These are phyloP conservation scores for Ogataea dorogensis DNA, from an alignment of 805 yeast genomes.

Conservation along the genomic window DNA sequence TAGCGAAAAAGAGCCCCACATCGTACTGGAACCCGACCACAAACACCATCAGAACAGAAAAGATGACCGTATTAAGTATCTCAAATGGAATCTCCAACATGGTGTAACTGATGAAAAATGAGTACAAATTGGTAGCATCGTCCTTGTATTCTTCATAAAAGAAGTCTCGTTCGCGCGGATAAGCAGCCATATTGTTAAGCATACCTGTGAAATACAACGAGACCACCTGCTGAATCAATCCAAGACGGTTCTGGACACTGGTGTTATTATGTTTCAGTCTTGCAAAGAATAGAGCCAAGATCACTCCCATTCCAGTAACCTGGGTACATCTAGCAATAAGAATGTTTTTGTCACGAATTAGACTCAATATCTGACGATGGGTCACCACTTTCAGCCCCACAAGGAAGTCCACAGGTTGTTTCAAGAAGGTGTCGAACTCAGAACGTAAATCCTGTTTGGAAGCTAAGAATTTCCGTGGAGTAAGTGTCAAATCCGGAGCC, in stretches of 20 bases:
- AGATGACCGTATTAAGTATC: constrained; percentile 53
- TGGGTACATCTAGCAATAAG: constrained; percentile 65
- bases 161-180: constrained; percentile 68
- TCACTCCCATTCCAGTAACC: constrained; percentile 58
- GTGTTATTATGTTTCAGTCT: constrained; percentile 47
- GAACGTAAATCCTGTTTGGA: constrained; percentile 17
- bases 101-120: constrained; percentile 62
- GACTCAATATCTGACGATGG: constrained; percentile 41
- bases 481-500: background rate
- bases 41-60: constrained; percentile 61
- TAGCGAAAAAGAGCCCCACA: constrained; percentile 62
- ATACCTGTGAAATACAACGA: constrained; percentile 77
- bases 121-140: constrained; percentile 60
- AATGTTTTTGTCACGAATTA: constrained; percentile 54
- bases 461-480: constrained; percentile 9
- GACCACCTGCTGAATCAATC: constrained; percentile 70
- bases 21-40: constrained; percentile 73
- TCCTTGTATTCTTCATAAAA: constrained; percentile 81
- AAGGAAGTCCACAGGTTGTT: constrained; percentile 33
- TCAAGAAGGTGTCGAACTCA: constrained; percentile 30
- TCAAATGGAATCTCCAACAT: constrained; percentile 69
- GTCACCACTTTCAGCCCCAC: constrained; percentile 36
- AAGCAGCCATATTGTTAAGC: constrained; percentile 72
- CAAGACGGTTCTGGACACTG: constrained; percentile 67
- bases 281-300: constrained; percentile 67